Base-by-base conservation (phyloP, 768 basidiomycete genomes). In the Mycena floridula region DNA sequence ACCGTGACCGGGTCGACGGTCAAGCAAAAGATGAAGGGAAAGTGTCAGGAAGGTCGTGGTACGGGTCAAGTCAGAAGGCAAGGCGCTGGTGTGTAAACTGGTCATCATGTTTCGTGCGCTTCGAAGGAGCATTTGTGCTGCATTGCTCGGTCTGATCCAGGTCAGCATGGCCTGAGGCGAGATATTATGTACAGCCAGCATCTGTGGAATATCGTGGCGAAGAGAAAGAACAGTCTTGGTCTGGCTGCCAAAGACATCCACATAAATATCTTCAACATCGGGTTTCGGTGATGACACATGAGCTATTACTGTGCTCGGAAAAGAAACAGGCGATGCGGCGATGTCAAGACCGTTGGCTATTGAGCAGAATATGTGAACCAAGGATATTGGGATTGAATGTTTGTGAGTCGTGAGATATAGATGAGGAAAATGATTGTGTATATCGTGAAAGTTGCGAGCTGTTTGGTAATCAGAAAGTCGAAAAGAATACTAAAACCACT, bases 371-470 rank as follows among this genome's bases (percentile, higher is more conserved):
- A 81, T 54, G 58, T 76, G 79, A 28, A 74, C 73, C 35, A 84
- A 63, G 9, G 78, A 79, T 39, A 85, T 73, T 0, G 82, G 81
- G 36, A 84, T 69, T 0, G 78, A 73, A 20, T 59, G 58, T 45
- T 67, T 77, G 52, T 73, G 61, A 1, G 68, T 66, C 1, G 63
- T 65, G 18, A 85, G 66, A 53, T 82, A 79, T 43, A 62, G 55
- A 50, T 82, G 81, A 15, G 82, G 81, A 49, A 81, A 82, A 38
- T 74, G 72, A 48, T 79, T 75, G 40, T 65, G 54, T n/a, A 78
- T 61, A 25, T 66, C 50, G 42, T 67, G 60, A 51, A 74, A 79
- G 12, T 54, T 54, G n/a, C 54, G 35, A 4, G 57, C 73, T 74
- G 48, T 21, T 44, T 15, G 20, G 28, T 35, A 23, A 26, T 25